These are phyloP conservation scores for Starmerella ratchasimensis DNA, from an alignment of 805 yeast species.

Conservation along the genomic window DNA sequence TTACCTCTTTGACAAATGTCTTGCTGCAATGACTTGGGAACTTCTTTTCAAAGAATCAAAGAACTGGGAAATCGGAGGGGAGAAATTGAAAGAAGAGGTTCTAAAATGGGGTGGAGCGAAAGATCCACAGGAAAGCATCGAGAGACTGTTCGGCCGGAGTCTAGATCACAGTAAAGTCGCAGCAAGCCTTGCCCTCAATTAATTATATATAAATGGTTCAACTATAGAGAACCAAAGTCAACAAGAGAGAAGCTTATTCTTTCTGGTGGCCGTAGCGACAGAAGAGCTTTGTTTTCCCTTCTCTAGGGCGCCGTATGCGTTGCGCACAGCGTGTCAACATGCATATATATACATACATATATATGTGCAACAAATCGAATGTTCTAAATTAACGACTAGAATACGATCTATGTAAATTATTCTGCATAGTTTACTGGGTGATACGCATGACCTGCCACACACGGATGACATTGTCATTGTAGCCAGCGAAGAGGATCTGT, in stretches of 20 bases:
- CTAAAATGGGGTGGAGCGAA: constrained; percentile 88
- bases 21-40: constrained; percentile 75
- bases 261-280: not conserved
- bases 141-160: constrained; percentile 53
- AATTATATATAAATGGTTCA: not conserved
- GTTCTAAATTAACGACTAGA: not conserved
- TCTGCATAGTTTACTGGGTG: constrained; percentile 7
- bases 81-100: constrained; percentile 51
- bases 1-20: constrained; percentile 79
- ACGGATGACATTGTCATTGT: constrained; percentile 98
- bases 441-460: constrained; percentile 96
- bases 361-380: not conserved
- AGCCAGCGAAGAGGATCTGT: constrained; percentile 98
- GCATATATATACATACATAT: not conserved
- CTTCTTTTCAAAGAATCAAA: constrained; percentile 61
- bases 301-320: too few species aligned
- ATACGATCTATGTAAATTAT: not conserved
- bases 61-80: constrained; percentile 58
- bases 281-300: too few species aligned
- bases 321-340: not conserved
- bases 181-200: constrained; percentile 3
- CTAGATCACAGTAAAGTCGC: constrained; percentile 22
- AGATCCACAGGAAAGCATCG: constrained; percentile 77
- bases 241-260: not conserved
- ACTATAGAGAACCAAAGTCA: not conserved